Conservation (phyloP, 2,329 filamentous ascomycete species). For the Fusarium caatingaense region DNA sequence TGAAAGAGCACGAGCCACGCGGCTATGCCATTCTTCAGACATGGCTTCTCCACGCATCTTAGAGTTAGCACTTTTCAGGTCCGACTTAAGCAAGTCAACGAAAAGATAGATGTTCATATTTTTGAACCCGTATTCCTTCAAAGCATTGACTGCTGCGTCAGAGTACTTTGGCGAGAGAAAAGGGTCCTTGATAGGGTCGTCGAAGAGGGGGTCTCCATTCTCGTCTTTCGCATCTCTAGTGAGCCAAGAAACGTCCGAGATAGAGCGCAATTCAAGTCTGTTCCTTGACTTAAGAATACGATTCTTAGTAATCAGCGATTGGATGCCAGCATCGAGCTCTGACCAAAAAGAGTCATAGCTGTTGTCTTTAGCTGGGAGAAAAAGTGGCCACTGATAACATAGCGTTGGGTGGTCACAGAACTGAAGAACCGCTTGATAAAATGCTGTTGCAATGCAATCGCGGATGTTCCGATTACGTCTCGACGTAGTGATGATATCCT, state of each 20-base stretch:
- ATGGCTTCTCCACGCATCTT: slow-evolving; percentile 3
- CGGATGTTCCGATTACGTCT: slow-evolving; percentile 18
- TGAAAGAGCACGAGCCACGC: background rate
- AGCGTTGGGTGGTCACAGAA: slow-evolving; percentile 17
- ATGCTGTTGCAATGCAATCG: slow-evolving; percentile 7
- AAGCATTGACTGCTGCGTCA: background rate
- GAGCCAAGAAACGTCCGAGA: background rate
- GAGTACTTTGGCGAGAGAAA: slow-evolving; percentile 23
- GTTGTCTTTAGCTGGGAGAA: slow-evolving; percentile 10
- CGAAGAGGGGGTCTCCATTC: slow-evolving; percentile 19
- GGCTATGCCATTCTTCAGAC: slow-evolving; percentile 22
- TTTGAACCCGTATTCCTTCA: slow-evolving; percentile 7
- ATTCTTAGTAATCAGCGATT: background rate
- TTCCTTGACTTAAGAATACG: slow-evolving; percentile 4
- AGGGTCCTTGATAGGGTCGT: slow-evolving; percentile 3
- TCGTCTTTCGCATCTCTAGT: background rate
- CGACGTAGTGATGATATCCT: slow-evolving; percentile 26
- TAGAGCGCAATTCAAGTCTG: too few relatives aligned
- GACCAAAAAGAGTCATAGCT: slow-evolving; percentile 22
- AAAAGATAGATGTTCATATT: rapidly evolving
- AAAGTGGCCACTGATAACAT: background rate
- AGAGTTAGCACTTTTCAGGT: slow-evolving; percentile 2
- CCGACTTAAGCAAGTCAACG: background rate
- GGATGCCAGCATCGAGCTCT: background rate
- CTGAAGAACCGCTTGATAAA: slow-evolving; percentile 9